Base-by-base conservation (phyloP, 2,329 filamentous ascomycete genomes). In the Claviceps fusiformis region DNA sequence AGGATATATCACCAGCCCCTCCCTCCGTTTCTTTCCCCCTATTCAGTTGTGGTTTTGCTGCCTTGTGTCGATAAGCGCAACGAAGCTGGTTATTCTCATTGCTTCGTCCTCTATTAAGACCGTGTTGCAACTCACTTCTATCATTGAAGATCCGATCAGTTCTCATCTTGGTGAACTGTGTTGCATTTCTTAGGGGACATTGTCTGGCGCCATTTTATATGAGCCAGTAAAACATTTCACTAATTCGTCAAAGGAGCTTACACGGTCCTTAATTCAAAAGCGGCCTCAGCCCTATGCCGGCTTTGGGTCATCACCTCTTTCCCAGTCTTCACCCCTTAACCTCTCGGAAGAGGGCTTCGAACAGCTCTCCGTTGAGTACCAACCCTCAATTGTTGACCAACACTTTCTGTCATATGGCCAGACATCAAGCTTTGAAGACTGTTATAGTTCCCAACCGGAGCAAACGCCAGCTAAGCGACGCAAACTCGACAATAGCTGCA, bases 1-100 rank as follows among this genome's bases (percentile, higher is more conserved):
- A 66, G 66, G 63, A 68, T 73, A 71, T 72, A 71, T 73, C 67
- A 71, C 67, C 64, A 64, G 65, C 65, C 61, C 61, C 63, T 66
- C 61, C 64, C 62, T 62, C 58, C 64, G 24, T 62, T 60, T 55
- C 62, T 50, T 39, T 27, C 7, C 15, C 11, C 15, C 10, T 57
- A 61, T 63, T 61, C 60, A 57, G 60, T 11, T 29, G 27, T 10
- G 19, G 37, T 54, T 50, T n/a, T 39, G 45, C 37, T 54, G 24
- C 41, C 11, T 43, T 17, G 17, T 24, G 17, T 37, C 33, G 35
- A 48, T 41, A 17, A 19, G 33, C 17, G 19, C 33, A 19, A 45
- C 35, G 27, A 46, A 57, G 56, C 53, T 58, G 56, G 56, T 61
- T 62, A 31, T 47, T 39, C 10, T 24, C 54, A 57, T 53, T 59